phyloP scores from a whole-genome alignment of 352 stramenopile species.

The Halophytophthora batemanensis region DNA sequence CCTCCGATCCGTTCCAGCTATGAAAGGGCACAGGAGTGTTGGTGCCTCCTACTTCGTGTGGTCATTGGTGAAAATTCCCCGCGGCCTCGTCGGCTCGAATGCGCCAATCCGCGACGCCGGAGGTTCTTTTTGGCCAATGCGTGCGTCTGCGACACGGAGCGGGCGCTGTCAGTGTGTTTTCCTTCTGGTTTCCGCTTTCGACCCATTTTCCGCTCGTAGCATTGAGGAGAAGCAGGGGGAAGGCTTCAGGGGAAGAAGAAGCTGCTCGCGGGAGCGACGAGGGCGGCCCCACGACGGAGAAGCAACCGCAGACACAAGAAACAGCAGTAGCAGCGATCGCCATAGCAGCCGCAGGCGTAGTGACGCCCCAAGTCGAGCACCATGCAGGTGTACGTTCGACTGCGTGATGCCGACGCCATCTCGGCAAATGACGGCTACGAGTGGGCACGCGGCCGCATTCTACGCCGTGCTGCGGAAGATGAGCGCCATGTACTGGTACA shows the following conservation, averaged over 20 bases:
- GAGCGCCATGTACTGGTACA: conserved; percentile 33
- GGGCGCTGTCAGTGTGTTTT: not conserved
- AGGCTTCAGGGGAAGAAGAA: conserved; percentile 10
- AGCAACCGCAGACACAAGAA: no score
- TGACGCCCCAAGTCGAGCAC: not conserved
- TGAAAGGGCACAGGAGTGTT: no score
- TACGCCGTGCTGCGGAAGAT: conserved; percentile 34
- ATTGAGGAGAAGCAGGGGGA: conserved; percentile 15
- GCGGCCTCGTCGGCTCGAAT: no score
- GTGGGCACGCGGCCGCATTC: conserved; percentile 39
- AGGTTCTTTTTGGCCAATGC: not conserved
- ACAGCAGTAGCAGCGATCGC: no score
- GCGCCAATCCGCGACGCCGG: no score
- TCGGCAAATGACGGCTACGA: conserved; percentile 32
- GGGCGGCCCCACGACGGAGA: no score
- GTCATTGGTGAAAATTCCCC: no score
- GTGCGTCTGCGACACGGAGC: conserved; percentile 9
- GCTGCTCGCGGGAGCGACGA: not conserved
- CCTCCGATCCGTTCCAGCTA: no score
- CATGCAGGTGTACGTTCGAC: conserved; percentile 65
- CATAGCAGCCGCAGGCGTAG: no score
- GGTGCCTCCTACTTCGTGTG: no score
- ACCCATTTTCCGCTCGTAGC: conserved; percentile 16
- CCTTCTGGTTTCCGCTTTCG: conserved; percentile 3
- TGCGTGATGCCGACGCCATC: conserved; percentile 13